phyloP scores from a whole-genome alignment of 176 grass and related monocot species.

The Oryza longistaminata region DNA sequence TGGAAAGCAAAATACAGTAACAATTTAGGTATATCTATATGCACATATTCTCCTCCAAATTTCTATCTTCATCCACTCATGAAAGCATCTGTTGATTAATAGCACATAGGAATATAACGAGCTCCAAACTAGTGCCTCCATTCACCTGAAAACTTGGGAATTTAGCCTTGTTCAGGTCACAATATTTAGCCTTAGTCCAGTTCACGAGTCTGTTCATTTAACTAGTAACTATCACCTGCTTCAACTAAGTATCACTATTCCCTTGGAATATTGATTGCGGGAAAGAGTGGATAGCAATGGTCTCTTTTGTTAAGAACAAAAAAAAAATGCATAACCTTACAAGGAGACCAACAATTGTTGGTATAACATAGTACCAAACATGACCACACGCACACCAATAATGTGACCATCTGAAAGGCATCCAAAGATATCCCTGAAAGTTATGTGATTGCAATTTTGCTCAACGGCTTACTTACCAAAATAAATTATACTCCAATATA shows the following conservation, averaged over 20 bases:
- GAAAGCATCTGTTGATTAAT: slow-evolving; percentile 9
- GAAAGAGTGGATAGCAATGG: background rate
- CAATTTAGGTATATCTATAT: slow-evolving; percentile 2
- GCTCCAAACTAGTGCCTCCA: slow-evolving; percentile 12
- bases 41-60: slow-evolving; percentile 8
- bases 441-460: background rate
- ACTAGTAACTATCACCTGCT: slow-evolving; percentile 19
- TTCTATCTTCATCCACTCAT: background rate
- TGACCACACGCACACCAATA: background rate
- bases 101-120: background rate
- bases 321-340: background rate
- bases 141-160: slow-evolving; percentile 19
- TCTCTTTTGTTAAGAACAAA: background rate
- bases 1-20: slow-evolving; percentile 19
- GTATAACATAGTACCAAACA: background rate
- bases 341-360: background rate
- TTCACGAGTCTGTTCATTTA: background rate
- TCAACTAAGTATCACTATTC: slow-evolving; percentile 6
- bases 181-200: slow-evolving; percentile 3
- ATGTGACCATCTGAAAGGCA: background rate
- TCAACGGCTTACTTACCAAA: background rate
- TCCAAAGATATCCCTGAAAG: slow-evolving; percentile 12
- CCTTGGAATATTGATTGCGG: background rate
- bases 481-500: background rate
- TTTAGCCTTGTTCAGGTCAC: slow-evolving; percentile 3